These are phyloP conservation scores for Gossypium mustelinum DNA, from an alignment of 345 rosid species.

Conservation along the genomic window DNA sequence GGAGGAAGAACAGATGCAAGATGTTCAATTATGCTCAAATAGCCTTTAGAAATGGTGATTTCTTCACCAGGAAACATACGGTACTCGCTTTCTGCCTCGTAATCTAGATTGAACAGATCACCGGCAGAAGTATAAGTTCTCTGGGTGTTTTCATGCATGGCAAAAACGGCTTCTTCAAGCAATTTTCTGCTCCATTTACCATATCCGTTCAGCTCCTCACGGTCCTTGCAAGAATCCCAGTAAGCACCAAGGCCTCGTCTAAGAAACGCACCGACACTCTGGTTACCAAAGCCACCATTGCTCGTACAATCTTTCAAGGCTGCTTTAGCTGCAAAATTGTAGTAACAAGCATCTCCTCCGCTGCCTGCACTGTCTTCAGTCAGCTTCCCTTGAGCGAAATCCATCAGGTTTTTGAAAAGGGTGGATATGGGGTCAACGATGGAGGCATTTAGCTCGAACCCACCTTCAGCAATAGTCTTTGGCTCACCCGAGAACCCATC, in stretches of 20 bases:
- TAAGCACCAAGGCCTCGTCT: constrained; percentile 53
- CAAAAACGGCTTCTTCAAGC: constrained; percentile 68
- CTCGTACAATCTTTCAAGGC: constrained; percentile 34
- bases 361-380: constrained; percentile 14
- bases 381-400: constrained; percentile 63
- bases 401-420: constrained; percentile 75
- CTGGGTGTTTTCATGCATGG: constrained; percentile 69
- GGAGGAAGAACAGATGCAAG: constrained; percentile 75
- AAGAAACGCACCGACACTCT: constrained; percentile 63
- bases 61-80: constrained; percentile 91
- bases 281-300: constrained; percentile 31
- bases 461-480: constrained; percentile 70
- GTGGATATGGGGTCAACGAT: constrained; percentile 51
- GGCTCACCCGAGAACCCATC: constrained; percentile 55
- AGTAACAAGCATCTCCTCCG: constrained; percentile 24
- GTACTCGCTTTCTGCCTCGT: constrained; percentile 81
- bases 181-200: constrained; percentile 52
- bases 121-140: constrained; percentile 90
- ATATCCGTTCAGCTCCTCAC: constrained; percentile 29
- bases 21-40: constrained; percentile 44
- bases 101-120: constrained; percentile 69
- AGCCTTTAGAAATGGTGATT: constrained; percentile 94
- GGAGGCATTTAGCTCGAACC: constrained; percentile 44
- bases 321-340: constrained; percentile 35
- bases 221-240: constrained; percentile 37